Evolutionary conservation across 2,329 filamentous ascomycete species (phyloP).

Genomic region (Metarhizium rileyi): DNA sequence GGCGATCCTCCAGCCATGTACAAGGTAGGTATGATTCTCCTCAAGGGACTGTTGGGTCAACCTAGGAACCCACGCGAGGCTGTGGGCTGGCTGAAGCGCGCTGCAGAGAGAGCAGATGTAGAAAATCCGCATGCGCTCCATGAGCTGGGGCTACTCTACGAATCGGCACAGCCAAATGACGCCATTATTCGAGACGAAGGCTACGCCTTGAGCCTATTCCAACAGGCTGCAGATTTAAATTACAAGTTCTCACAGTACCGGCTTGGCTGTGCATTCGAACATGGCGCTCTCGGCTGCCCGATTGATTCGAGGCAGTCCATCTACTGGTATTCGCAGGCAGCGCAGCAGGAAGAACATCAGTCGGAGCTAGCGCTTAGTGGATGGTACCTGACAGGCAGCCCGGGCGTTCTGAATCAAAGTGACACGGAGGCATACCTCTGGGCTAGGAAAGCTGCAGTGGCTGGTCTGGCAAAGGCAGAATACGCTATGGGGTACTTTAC

Average conservation of each 20-base stretch:
- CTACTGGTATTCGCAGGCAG: conserved; percentile 86
- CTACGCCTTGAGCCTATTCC: conserved; percentile 75
- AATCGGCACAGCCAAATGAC: conserved; percentile 56
- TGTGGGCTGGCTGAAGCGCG: conserved; percentile 84
- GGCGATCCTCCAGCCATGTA: conserved; percentile 95
- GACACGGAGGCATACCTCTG: conserved; percentile 96
- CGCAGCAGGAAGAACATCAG: conserved; percentile 89
- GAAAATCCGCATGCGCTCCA: conserved; percentile 95
- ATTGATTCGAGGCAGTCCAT: conserved; percentile 81
- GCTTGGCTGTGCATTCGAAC: conserved; percentile 81
- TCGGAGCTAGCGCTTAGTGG: conserved; percentile 74
- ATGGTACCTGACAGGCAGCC: conserved; percentile 91
- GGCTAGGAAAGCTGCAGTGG: conserved; percentile 85
- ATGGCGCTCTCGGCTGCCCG: conserved; percentile 71
- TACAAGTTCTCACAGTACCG: conserved; percentile 95
- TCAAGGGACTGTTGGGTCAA: conserved; percentile 91
- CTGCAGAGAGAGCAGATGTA: conserved; percentile 74
- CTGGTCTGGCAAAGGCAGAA: conserved; percentile 84
- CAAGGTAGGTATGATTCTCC: conserved; percentile 91
- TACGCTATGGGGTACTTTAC: conserved; percentile 98
- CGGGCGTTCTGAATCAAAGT: conserved; percentile 79
- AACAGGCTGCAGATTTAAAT: conserved; percentile 74
- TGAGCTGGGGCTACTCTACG: conserved; percentile 63
- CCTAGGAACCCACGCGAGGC: conserved; percentile 74
- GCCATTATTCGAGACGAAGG: conserved; percentile 69